Evolutionary conservation across 768 basidiomycete species (phyloP), one percentile per base, ranked within the genome.

Genomic region (Cystofilobasidium ferigula): DNA sequence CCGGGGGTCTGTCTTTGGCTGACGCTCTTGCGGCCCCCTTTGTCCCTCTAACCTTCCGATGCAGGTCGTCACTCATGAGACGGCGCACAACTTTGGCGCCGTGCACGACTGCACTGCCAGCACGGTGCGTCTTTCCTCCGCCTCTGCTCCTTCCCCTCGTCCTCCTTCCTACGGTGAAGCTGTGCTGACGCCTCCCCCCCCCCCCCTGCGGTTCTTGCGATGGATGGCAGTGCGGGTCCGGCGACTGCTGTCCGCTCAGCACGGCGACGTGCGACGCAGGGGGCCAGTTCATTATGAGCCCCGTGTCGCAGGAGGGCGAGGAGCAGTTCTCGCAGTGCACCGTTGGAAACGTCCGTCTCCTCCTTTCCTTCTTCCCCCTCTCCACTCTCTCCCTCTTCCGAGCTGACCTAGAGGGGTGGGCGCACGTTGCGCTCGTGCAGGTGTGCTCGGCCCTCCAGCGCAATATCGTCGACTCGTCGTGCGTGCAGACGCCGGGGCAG

Each of bases 51-150:
- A 2, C 69, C 74, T 70, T n/a, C n/a, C n/a, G n/a, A n/a, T n/a
- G n/a, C 86, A 88, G 74, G 85, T 88, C 57, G 79, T 89, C 35
- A 81, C 87, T 28, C 88, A 90, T 74, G 88, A 89, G 74, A 87
- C 84, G 64, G 87, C 87, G 20, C 47, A 62, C 62, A 62, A 68
- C 57, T 59, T 62, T 74, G 76, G 75, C 71, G 73, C 48, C 28
- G 59, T 67, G 28, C 69, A 69, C 51, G 71, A 87, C 82, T 92
- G 89, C 72, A 76, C 82, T n/a, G n/a, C n/a, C n/a, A n/a, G n/a
- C n/a, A n/a, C n/a, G n/a, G n/a, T n/a, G n/a, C n/a, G n/a, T n/a
- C n/a, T n/a, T n/a, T n/a, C n/a, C n/a, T n/a, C n/a, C n/a, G n/a
- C n/a, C n/a, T n/a, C n/a, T n/a, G n/a, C n/a, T n/a, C n/a, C n/a